These are phyloP conservation scores for Colletotrichum spaethianum DNA, from an alignment of 2,329 filamentous ascomycete species.

Conservation along the genomic window DNA sequence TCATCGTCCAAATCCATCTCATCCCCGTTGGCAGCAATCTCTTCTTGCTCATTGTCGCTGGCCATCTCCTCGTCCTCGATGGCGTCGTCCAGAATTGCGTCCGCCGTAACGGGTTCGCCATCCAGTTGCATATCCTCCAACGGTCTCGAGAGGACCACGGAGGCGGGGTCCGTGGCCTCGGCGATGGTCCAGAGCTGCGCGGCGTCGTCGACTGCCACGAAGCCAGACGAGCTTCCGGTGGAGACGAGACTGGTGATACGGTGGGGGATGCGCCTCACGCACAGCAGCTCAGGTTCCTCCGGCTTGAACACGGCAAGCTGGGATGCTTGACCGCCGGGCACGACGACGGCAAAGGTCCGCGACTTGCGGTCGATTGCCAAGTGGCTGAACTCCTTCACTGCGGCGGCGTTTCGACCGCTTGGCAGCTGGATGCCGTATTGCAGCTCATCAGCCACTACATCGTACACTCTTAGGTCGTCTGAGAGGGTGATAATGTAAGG, in stretches of 20 bases:
- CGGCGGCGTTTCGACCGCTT: constrained; percentile 51
- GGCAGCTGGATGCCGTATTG: constrained; percentile 75
- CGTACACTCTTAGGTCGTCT: constrained; percentile 82
- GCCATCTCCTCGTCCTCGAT: constrained; percentile 57
- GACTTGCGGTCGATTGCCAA: constrained; percentile 79
- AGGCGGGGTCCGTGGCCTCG: constrained; percentile 70
- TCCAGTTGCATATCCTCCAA: constrained; percentile 67
- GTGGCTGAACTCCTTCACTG: constrained; percentile 65
- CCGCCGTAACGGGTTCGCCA: constrained; percentile 43
- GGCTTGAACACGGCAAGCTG: constrained; percentile 78
- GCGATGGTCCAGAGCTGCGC: constrained; percentile 78
- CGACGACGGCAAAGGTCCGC: constrained; percentile 75
- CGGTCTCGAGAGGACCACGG: constrained; percentile 67
- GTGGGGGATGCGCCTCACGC: constrained; percentile 69
- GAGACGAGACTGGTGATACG: constrained; percentile 78
- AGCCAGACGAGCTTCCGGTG: constrained; percentile 76
- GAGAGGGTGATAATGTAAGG: constrained; percentile 84
- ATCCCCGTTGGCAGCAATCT: constrained; percentile 54
- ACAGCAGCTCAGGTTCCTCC: constrained; percentile 70
- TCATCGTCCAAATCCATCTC: constrained; percentile 64
- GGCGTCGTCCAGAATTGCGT: constrained; percentile 47
- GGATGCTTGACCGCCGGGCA: constrained; percentile 63
- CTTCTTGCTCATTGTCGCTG: constrained; percentile 60
- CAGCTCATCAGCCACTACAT: constrained; percentile 84
- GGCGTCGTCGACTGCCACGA: constrained; percentile 81